Evolutionary conservation across 225 moss, liverwort and hornwort species (phyloP).

Genomic region (Neckera pumila): DNA sequence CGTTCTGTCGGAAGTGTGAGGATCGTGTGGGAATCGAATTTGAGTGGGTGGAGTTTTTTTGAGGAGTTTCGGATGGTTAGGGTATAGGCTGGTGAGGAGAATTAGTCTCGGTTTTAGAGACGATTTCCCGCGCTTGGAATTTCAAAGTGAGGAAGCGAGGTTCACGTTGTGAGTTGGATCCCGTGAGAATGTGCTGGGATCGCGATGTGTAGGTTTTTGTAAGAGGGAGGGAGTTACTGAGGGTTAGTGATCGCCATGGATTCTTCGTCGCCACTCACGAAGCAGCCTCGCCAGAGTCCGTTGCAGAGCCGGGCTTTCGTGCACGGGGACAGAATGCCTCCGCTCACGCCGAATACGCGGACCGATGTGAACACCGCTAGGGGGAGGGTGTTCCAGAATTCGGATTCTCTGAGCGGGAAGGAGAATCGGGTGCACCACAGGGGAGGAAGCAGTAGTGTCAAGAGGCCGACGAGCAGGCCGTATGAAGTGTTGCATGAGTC

Average conservation of each 20-base stretch:
- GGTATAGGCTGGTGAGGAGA: neutral
- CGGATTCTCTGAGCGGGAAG: slow-evolving; percentile 7
- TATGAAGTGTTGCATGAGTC: slow-evolving; percentile 35
- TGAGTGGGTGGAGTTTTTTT: neutral
- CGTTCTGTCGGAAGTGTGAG: neutral
- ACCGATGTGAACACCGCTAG: slow-evolving; percentile 33
- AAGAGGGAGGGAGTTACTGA: neutral
- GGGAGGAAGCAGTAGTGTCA: slow-evolving; percentile 10
- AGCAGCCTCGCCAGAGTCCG: slow-evolving; percentile 37
- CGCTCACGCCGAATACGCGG: slow-evolving; percentile 36
- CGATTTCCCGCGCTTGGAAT: slow-evolving; percentile 13
- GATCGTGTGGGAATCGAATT: neutral
- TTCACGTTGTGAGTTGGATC: neutral
- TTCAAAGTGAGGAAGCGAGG: neutral
- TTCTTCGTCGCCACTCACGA: slow-evolving; percentile 21
- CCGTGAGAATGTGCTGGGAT: slow-evolving; percentile 7
- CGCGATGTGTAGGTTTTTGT: slow-evolving; percentile 4
- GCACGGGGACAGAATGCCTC: slow-evolving; percentile 37
- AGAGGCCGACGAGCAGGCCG: slow-evolving; percentile 4
- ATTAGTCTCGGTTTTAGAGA: neutral
- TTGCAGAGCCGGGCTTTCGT: slow-evolving; percentile 15
- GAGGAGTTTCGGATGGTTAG: neutral
- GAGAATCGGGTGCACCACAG: slow-evolving; percentile 36
- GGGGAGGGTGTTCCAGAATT: slow-evolving; percentile 27
- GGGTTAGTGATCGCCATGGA: slow-evolving; percentile 13